Percentiles rank a stretch among this genome's conserved stretches.
These are phyloP conservation scores for Claviceps sp. DNA, from an alignment of 2,329 filamentous ascomycete species.

Conservation along the genomic window DNA sequence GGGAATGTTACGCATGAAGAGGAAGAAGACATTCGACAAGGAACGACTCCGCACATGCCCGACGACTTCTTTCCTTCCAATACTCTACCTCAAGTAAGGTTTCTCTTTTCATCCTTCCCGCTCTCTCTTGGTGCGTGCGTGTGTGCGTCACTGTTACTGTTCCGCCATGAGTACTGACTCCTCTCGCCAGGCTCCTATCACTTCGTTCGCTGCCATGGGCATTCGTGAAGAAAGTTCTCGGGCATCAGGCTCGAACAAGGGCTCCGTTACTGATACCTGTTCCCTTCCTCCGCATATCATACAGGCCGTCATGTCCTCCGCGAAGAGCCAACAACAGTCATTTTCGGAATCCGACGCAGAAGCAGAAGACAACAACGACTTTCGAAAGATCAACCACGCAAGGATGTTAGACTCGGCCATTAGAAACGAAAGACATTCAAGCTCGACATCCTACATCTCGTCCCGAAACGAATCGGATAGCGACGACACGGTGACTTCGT, in stretches of 20 bases:
- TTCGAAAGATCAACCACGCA: background rate
- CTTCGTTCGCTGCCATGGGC: conserved; percentile 11
- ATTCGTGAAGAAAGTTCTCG: conserved; percentile 5
- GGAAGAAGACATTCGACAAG: conserved; percentile 7
- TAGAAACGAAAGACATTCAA: background rate
- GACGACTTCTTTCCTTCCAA: conserved; percentile 16
- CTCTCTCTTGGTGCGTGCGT: background rate
- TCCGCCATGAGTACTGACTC: conserved; percentile 4
- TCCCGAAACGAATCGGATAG: background rate
- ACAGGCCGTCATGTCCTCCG: background rate
- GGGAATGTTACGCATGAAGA: conserved; percentile 22
- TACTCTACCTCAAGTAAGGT: conserved; percentile 10
- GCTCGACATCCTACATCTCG: background rate
- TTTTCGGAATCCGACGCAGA: background rate
- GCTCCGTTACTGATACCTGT: background rate
- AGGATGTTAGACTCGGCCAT: background rate
- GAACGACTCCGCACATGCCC: conserved; percentile 4
- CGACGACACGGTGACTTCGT: background rate
- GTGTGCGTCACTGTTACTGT: background rate
- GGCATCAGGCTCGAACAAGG: background rate
- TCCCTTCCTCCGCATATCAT: conserved; percentile 1
- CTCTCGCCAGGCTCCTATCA: conserved; percentile 15
- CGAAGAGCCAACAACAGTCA: background rate
- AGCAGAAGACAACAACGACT: background rate
- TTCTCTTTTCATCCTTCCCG: background rate